Percentiles rank a stretch among this genome's conserved stretches.
phyloP scores from a whole-genome alignment of 805 yeast genomes.

The Cyberlindnera galapagoensis region DNA sequence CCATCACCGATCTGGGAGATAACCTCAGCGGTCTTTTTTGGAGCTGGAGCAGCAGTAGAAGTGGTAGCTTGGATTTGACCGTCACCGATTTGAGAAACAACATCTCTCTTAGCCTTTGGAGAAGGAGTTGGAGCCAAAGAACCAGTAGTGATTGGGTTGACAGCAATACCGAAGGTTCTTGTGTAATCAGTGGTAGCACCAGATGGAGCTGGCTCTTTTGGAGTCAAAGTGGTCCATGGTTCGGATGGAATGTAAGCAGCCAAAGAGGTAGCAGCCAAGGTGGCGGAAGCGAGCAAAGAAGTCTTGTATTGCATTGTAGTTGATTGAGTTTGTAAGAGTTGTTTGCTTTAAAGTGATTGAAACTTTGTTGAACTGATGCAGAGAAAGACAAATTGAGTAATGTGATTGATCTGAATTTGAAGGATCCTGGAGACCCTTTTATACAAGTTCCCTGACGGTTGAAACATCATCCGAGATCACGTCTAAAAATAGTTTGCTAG shows the following conservation, averaged over 20 bases:
- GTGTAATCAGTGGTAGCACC: slow-evolving; percentile 33
- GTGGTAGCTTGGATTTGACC: slow-evolving; percentile 53
- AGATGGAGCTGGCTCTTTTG: slow-evolving; percentile 29
- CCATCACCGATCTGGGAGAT: slow-evolving; percentile 41
- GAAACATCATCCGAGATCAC: background rate
- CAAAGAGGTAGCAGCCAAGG: slow-evolving; percentile 38
- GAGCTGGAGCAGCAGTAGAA: slow-evolving; percentile 24
- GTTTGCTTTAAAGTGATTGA: background rate
- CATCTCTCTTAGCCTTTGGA: slow-evolving; percentile 30
- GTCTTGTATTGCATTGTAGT: slow-evolving; percentile 39
- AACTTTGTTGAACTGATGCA: background rate
- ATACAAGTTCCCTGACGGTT: slow-evolving; percentile 1
- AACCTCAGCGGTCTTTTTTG: slow-evolving; percentile 28
- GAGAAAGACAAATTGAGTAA: background rate
- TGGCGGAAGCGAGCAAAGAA: slow-evolving; percentile 32
- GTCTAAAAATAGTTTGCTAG: slow-evolving; percentile 4
- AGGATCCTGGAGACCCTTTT: slow-evolving; percentile 3
- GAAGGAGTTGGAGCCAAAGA: slow-evolving; percentile 26
- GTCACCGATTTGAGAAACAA: slow-evolving; percentile 47
- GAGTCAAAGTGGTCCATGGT: slow-evolving; percentile 40
- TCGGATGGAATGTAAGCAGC: slow-evolving; percentile 65
- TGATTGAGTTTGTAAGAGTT: background rate
- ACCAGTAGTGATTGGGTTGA: slow-evolving; percentile 28
- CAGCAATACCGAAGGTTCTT: slow-evolving; percentile 39
- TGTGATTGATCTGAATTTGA: too few relatives aligned